phyloP scores from a whole-genome alignment of 2,329 filamentous ascomycete genomes.

The Aureobasidium mangrovei region DNA sequence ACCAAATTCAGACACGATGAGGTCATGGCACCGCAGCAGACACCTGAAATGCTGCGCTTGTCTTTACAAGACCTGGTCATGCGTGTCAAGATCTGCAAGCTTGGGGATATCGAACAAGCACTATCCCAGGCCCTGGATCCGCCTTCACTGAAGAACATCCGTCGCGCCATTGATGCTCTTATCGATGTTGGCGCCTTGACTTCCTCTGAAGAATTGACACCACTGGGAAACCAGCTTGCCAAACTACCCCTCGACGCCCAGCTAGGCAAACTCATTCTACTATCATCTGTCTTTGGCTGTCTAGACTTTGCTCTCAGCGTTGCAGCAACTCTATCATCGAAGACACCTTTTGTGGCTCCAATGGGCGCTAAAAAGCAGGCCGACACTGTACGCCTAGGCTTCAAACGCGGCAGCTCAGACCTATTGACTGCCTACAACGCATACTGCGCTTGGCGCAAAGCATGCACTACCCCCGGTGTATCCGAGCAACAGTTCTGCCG shows the following conservation, averaged over 20 bases:
- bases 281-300: constrained; percentile 80
- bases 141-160: constrained; percentile 84
- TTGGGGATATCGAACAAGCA: constrained; percentile 87
- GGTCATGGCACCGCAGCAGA: constrained; percentile 81
- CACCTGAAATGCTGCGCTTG: constrained; percentile 88
- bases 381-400: constrained; percentile 67
- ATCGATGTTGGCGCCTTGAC: constrained; percentile 90
- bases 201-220: constrained; percentile 69
- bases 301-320: constrained; percentile 86
- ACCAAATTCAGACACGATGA: constrained; percentile 82
- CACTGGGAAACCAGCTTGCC: constrained; percentile 77
- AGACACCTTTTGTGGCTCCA: constrained; percentile 83
- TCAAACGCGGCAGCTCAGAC: constrained; percentile 81
- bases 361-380: constrained; percentile 78
- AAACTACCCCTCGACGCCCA: constrained; percentile 89
- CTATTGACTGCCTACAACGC: constrained; percentile 90
- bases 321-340: constrained; percentile 86
- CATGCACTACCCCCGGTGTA: constrained; percentile 59
- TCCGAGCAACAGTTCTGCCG: constrained; percentile 86
- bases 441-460: constrained; percentile 78
- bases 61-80: constrained; percentile 93
- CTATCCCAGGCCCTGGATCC: constrained; percentile 81
- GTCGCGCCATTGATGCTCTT: constrained; percentile 82
- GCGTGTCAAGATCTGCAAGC: constrained; percentile 92
- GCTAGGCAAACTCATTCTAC: constrained; percentile 82